phyloP scores from a whole-genome alignment of 2,329 filamentous ascomycete species.

The Cercospora sesami region DNA sequence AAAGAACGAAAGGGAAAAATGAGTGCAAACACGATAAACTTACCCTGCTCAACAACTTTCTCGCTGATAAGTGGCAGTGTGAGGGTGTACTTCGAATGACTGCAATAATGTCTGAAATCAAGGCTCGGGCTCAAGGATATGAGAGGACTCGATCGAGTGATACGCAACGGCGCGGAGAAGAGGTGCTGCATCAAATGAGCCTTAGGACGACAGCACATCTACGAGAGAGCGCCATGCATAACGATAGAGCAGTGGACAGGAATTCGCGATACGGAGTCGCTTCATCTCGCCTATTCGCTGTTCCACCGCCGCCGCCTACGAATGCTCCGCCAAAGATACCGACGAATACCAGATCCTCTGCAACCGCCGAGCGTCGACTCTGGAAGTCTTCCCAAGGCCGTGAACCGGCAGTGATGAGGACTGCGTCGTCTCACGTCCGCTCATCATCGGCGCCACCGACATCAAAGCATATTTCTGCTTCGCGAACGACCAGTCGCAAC shows the following conservation, averaged over 20 bases:
- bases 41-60: neutral
- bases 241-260: conserved; percentile 7
- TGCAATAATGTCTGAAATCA: neutral
- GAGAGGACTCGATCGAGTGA: neutral
- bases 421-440: neutral
- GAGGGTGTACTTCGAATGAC: neutral
- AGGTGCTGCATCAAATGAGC: neutral
- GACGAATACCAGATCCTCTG: too few relatives aligned
- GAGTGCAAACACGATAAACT: neutral
- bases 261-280: neutral
- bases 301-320: conserved; percentile 13
- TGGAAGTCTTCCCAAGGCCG: neutral
- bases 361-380: neutral
- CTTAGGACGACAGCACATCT: neutral
- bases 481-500: neutral
- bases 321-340: conserved; percentile 4
- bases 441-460: neutral
- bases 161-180: neutral
- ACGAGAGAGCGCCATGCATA: conserved; percentile 3
- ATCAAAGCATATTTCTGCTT: neutral
- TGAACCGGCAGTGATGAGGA: neutral
- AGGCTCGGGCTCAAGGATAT: neutral
- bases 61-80: neutral
- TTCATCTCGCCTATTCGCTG: neutral
- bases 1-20: neutral